A percentile compares a stretch with the other conserved stretches of the same genome.
phyloP scores from a whole-genome alignment of 352 stramenopile species.

The Phytopythium helicoides region DNA sequence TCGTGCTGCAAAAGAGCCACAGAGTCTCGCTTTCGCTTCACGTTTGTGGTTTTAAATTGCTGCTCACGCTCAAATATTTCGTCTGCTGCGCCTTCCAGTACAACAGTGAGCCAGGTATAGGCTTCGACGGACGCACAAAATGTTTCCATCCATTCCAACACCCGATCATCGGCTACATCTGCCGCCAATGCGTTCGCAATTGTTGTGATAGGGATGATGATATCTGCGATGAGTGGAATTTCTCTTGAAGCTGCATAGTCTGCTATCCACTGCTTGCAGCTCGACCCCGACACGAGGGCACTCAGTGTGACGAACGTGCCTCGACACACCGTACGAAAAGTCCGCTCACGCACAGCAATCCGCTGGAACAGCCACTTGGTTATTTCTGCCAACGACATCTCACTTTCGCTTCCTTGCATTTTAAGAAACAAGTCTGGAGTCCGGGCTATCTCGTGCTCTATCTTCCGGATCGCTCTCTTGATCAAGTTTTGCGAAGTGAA shows the following conservation, averaged over 20 bases:
- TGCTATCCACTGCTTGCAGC: constrained; percentile 51
- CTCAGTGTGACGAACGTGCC: constrained; percentile 50
- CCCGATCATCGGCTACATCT: constrained; percentile 10
- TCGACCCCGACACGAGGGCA: constrained; percentile 31
- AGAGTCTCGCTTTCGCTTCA: constrained; percentile 1
- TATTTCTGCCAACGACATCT: constrained; percentile 15
- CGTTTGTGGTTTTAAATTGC: background rate
- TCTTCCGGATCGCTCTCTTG: constrained; percentile 51
- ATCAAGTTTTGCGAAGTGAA: constrained; percentile 58
- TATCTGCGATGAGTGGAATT: constrained; percentile 15
- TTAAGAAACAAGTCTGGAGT: constrained; percentile 50
- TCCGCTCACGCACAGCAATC: constrained; percentile 25
- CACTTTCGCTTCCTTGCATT: constrained; percentile 1
- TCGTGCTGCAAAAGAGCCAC: background rate
- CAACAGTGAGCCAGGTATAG: constrained; percentile 47
- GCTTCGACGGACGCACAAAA: constrained; percentile 56
- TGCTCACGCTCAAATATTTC: constrained; percentile 12
- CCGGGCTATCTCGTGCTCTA: constrained; percentile 53
- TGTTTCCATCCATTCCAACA: constrained; percentile 61
- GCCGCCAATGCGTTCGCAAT: constrained; percentile 24
- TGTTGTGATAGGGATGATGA: constrained; percentile 47
- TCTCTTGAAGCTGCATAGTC: constrained; percentile 22
- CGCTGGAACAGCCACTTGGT: constrained; percentile 46
- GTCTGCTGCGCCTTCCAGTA: constrained; percentile 35
- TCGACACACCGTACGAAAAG: constrained; percentile 39